Base-by-base conservation (phyloP, 495 filamentous ascomycete species). In the Penicillium roqueforti region DNA sequence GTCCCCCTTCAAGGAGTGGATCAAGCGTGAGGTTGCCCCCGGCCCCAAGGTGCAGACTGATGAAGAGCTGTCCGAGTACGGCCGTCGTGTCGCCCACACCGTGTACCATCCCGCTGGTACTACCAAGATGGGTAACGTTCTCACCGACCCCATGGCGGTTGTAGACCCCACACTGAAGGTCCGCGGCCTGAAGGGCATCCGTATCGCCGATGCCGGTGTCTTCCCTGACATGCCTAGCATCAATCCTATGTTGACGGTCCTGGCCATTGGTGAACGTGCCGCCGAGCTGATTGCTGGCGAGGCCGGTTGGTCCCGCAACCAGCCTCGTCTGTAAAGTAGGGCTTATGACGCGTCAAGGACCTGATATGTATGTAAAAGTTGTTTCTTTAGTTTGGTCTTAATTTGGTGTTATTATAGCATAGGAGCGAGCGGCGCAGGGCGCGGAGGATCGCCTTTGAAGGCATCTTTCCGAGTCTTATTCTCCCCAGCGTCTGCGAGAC, bases 31-130 rank as follows among this genome's bases (percentile, higher is more conserved):
- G 74, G 82, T 91, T 43, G 88, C 88, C 1, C 88, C 88, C 0
- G 88, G 88, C 8, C 85, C 84, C 13, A 69, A 78, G 19, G 62
- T 89, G 13, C 78, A 83, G 57, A 82, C 81, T 3, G 87, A 92
- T 56, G 84, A 87, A 60, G 86, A 81, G 42, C 75, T 92, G 11
- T 82, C 76, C 55, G 83, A 89, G 73, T 91, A 91, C 65, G 87
- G 82, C 26, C 76, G 88, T 29, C 79, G 78, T 26, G 87, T 82
- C 3, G 88, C 88, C 13, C 88, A 92, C 66, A 93, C 88, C 1
- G 88, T 93, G 5, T 93, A 93, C 66, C 89, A 93, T 67, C 89
- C 89, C 0, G 86, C 86, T 28, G 88, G 89, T 47, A 93, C 89
- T 23, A 91, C 89, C 45, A 91, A 88, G 76, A 93, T 93, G 89